Evolutionary conservation across 768 basidiomycete species (phyloP).

Genomic region (Sarcomyxa edulis): DNA sequence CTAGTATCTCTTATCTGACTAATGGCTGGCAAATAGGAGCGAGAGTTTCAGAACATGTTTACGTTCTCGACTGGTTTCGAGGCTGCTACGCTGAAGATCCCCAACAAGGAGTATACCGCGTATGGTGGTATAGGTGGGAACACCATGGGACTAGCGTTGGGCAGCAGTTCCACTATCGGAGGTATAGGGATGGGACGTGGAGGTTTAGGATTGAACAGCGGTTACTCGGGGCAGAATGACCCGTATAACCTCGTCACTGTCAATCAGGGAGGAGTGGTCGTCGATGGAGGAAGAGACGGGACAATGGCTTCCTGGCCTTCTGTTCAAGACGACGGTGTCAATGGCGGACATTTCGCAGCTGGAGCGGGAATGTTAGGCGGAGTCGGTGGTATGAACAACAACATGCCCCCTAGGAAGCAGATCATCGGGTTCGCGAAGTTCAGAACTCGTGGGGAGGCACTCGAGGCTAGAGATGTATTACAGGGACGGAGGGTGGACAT

Average conservation of each 20-base stretch:
- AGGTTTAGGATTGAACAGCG: slow-evolving; percentile 28
- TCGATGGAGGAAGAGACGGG: slow-evolving; percentile 72
- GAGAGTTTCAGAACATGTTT: slow-evolving; percentile 99
- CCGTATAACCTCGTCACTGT: slow-evolving; percentile 82
- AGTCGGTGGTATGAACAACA: slow-evolving; percentile 20
- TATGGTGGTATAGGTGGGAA: no score
- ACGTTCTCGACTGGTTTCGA: slow-evolving; percentile 95
- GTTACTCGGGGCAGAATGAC: slow-evolving; percentile 57
- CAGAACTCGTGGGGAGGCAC: slow-evolving; percentile 77
- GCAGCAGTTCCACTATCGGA: slow-evolving; percentile 9
- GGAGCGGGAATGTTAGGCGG: slow-evolving; percentile 15
- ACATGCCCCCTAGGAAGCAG: slow-evolving; percentile 76
- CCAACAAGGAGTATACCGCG: slow-evolving; percentile 83
- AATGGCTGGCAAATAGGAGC: no score
- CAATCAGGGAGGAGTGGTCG: slow-evolving; percentile 79
- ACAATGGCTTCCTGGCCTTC: slow-evolving; percentile 66
- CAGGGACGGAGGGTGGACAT: slow-evolving; percentile 90
- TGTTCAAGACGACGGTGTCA: slow-evolving; percentile 26
- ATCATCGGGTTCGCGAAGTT: slow-evolving; percentile 99
- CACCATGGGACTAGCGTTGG: no score
- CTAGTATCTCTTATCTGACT: slow-evolving; percentile 13
- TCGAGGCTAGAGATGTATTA: slow-evolving; percentile 81
- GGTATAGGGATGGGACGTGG: slow-evolving; percentile 18
- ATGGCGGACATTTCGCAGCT: slow-evolving; percentile 21
- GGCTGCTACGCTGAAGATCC: slow-evolving; percentile 96